Evolutionary conservation across 2,329 filamentous ascomycete genomes (phyloP).

Genomic region (Colletotrichum somersetense): DNA sequence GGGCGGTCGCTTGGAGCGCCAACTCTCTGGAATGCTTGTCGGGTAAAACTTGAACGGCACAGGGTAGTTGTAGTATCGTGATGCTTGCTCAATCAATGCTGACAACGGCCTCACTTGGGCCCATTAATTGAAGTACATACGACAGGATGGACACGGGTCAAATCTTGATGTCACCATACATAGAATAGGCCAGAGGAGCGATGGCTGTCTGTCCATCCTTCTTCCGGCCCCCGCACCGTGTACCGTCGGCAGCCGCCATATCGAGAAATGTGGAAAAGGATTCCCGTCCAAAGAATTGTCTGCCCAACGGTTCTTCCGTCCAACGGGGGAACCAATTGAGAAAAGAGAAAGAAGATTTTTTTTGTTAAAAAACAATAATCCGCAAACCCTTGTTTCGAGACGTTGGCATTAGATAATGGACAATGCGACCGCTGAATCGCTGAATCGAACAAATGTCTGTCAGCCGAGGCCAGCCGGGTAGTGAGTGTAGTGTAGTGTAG

Average conservation of each 20-base stretch:
- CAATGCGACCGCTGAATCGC: not conserved
- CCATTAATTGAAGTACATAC: not conserved
- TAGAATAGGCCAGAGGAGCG: not conserved
- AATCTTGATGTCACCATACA: not conserved
- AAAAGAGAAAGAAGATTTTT: no score
- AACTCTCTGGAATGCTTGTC: no score
- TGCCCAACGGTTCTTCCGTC: no score
- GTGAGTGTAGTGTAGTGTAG: no score
- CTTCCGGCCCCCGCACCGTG: not conserved
- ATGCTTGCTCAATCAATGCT: not conserved
- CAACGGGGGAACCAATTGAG: no score
- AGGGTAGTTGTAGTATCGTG: not conserved
- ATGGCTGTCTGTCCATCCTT: no score
- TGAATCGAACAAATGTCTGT: no score
- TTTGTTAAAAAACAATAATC: not conserved
- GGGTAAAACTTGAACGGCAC: no score
- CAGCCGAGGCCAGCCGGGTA: constrained; percentile 17
- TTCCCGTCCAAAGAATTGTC: no score
- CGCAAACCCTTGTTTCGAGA: not conserved
- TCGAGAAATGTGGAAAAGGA: not conserved
- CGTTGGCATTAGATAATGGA: constrained; percentile 20
- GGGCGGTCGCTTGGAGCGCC: no score
- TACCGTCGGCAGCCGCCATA: no score
- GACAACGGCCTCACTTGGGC: not conserved
- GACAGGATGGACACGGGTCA: not conserved